Evolutionary conservation across 495 filamentous ascomycete species (phyloP).

Genomic region (Lindgomyces ingoldianus): DNA sequence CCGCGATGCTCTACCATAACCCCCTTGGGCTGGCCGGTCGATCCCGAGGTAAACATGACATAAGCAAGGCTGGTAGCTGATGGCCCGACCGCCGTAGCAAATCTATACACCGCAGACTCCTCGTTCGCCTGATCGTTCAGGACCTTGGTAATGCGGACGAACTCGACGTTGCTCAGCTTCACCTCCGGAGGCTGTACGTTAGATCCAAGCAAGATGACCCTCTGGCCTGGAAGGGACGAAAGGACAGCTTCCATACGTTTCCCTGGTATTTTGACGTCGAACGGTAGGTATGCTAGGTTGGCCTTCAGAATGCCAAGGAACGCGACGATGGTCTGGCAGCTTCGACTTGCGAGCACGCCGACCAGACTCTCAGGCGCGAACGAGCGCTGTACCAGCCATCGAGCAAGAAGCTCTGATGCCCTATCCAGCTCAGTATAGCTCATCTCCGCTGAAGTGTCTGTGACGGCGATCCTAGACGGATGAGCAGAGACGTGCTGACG

Average conservation of each 20-base stretch:
- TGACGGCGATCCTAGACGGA: not conserved
- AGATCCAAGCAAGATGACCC: not conserved
- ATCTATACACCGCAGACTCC: no score
- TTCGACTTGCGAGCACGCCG: not conserved
- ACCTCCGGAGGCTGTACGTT: not conserved
- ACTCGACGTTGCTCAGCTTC: not conserved
- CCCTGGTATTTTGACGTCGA: not conserved
- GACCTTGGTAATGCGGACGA: not conserved
- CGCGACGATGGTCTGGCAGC: not conserved
- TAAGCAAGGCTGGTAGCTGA: constrained; percentile 21
- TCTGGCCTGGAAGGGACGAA: not conserved
- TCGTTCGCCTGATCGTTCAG: not conserved
- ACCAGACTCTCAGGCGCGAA: not conserved
- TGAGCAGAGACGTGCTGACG: not conserved
- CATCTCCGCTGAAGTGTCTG: not conserved
- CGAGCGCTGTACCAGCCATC: not conserved
- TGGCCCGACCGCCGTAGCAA: not conserved
- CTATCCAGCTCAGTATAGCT: not conserved
- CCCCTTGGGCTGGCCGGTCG: constrained; percentile 37
- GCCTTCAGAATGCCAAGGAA: not conserved
- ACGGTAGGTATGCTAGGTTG: not conserved
- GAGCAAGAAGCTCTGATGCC: not conserved
- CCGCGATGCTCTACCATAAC: constrained; percentile 16
- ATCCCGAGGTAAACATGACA: constrained; percentile 33
- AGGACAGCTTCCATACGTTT: not conserved